Evolutionary conservation across 257 asterid species (phyloP).

Genomic region (Solanum pennellii): DNA sequence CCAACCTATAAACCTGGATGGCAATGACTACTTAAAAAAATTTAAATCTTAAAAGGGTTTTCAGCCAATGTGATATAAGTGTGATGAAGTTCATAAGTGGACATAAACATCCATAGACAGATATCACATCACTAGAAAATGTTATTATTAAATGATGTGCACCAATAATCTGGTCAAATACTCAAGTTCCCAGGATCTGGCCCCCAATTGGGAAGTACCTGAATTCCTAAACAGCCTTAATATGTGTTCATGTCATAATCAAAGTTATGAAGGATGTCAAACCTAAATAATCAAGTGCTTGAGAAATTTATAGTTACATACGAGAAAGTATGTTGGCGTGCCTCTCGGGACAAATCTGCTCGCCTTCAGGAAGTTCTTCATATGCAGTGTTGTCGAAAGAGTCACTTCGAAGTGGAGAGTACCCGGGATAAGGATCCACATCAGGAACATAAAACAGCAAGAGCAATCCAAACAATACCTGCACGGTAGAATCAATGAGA

Average conservation of each 20-base stretch:
- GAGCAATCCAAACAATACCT: slow-evolving; percentile 72
- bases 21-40: not conserved
- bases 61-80: not conserved
- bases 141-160: not conserved
- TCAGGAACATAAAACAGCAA: slow-evolving; percentile 67
- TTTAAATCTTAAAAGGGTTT: not conserved
- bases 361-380: slow-evolving; percentile 83
- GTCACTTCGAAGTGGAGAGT: slow-evolving; percentile 53
- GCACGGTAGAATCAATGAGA: slow-evolving; percentile 13
- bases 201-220: not conserved
- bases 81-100: not conserved
- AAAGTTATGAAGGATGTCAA: not conserved
- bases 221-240: not conserved
- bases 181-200: not conserved
- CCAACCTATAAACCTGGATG: not conserved
- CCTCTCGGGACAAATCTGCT: slow-evolving; percentile 92
- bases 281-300: not conserved
- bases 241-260: not conserved
- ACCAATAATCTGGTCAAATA: not conserved
- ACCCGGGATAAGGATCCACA: slow-evolving; percentile 84
- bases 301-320: slow-evolving; percentile 22
- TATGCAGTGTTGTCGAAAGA: slow-evolving; percentile 47
- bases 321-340: slow-evolving; percentile 54
- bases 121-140: not conserved
- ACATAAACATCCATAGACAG: not conserved